A percentile compares a stretch with the other conserved stretches of the same genome.
phyloP scores from a whole-genome alignment of 2,329 filamentous ascomycete genomes.

The Neofusicoccum ribis region DNA sequence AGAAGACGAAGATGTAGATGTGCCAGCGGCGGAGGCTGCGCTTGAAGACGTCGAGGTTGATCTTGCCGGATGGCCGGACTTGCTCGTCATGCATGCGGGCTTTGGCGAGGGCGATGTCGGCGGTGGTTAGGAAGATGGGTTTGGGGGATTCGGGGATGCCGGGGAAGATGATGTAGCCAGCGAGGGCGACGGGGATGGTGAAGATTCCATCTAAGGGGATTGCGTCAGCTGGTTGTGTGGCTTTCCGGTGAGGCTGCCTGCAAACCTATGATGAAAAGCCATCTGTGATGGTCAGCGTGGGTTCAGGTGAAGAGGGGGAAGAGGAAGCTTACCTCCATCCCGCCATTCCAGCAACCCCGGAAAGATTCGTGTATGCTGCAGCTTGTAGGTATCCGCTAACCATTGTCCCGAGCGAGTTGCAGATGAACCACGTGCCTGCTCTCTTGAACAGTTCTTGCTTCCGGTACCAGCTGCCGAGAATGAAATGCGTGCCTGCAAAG shows the following conservation, averaged over 20 bases:
- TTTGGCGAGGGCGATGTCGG: constrained; percentile 33
- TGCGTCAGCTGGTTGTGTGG: background rate
- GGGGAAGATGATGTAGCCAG: constrained; percentile 57
- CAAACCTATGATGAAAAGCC: constrained; percentile 55
- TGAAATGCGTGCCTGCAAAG: constrained; percentile 38
- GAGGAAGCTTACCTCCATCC: constrained; percentile 42
- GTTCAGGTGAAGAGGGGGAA: background rate
- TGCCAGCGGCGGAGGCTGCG: constrained; percentile 52
- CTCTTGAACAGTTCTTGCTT: constrained; percentile 54
- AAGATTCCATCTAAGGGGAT: constrained; percentile 51
- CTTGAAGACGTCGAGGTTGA: constrained; percentile 47
- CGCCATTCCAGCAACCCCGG: constrained; percentile 50
- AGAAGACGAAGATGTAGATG: constrained; percentile 52
- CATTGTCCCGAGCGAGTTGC: constrained; percentile 56
- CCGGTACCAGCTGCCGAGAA: constrained; percentile 44
- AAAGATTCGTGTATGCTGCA: constrained; percentile 54
- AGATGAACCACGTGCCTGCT: constrained; percentile 56
- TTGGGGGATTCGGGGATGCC: constrained; percentile 52
- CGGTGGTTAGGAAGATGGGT: constrained; percentile 50
- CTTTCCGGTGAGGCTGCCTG: too few species aligned
- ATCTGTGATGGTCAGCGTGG: constrained; percentile 37
- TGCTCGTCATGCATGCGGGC: constrained; percentile 33
- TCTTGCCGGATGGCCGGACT: constrained; percentile 41
- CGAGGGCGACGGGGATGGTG: constrained; percentile 56
- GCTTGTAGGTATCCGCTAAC: constrained; percentile 60